Evolutionary conservation across 306 rosid genomes (phyloP).

Genomic region (barrel medic (Medicago truncatula)): DNA sequence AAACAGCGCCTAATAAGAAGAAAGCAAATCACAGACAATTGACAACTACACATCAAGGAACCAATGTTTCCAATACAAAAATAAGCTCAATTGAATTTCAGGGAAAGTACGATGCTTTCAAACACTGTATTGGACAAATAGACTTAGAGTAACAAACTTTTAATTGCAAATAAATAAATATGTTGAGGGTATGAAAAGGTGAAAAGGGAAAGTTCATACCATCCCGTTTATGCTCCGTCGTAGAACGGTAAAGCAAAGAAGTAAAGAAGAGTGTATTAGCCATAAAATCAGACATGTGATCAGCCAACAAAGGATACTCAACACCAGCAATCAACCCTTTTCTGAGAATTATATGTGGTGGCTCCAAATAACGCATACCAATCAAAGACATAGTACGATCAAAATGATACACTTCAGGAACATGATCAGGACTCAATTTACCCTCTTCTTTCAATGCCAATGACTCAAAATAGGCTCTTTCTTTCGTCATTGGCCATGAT

Average conservation of each 20-base stretch:
- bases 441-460: slow-evolving; percentile 54
- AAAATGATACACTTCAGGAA: slow-evolving; percentile 84
- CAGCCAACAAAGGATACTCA: slow-evolving; percentile 76
- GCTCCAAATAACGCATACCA: slow-evolving; percentile 91
- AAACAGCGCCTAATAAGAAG: background rate
- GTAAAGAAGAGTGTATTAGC: slow-evolving; percentile 81
- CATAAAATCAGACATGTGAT: slow-evolving; percentile 80
- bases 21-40: background rate
- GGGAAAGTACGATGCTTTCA: background rate
- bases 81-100: background rate
- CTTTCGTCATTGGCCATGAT: slow-evolving; percentile 96
- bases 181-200: background rate
- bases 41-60: background rate
- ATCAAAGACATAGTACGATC: slow-evolving; percentile 85
- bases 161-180: background rate
- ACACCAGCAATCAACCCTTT: slow-evolving; percentile 88
- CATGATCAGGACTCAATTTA: slow-evolving; percentile 65
- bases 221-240: slow-evolving; percentile 73
- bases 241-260: slow-evolving; percentile 72
- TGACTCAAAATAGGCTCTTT: slow-evolving; percentile 88
- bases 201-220: slow-evolving; percentile 51
- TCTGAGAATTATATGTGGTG: slow-evolving; percentile 86
- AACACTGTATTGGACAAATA: no score
- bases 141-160: no score
- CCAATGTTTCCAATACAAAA: no score